Evolutionary conservation across 108 stramenopile species (phyloP), one percentile per base, ranked within the genome.

Genomic region (Ochromonas danica): DNA sequence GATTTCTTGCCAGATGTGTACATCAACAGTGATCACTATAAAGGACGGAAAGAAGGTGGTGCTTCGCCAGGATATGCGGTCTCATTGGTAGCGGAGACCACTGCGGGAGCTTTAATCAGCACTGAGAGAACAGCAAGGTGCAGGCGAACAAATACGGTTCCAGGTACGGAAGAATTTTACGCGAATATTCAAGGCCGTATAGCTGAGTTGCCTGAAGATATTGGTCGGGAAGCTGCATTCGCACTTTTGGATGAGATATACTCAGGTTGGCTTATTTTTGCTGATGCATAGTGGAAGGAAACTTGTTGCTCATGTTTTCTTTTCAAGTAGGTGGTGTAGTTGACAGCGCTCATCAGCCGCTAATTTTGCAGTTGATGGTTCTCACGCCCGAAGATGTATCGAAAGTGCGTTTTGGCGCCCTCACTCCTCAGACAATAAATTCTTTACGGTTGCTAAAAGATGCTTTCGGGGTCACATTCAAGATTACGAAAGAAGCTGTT

Each of bases 331-430:
- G 98, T 25, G 98, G 98, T 36, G 95, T 94, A 79, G 87, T 96
- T 36, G 98, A 99, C 86, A 90, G 94, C 0, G 80, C 86, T 35
- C 85, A 85, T 40, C 95, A 97, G 85, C 88, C 91, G 0, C 80
- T 96, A 62, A 91, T 91, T 0, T 83, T 99, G 65, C 71, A 96
- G 25, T 91, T 95, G 85, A 98, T 99, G 97, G 94, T 93, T 61
- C 85, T 97, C 36, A 91, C 93, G 35, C 95, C 98, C 0, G 96
- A 98, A 84, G 98, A 99, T 87, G 98, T 88, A 43, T 86, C 82
- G 31, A 39, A 72, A 31, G 78, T 80, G 36, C 78, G 85, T 0
- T 30, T 85, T 0, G 85, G 81, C 1, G 45, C 6, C 6, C 40
- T 75, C 10, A 42, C 40, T 31, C 14, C 14, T 27, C 40, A 75